Base-by-base conservation (phyloP, 2,329 filamentous ascomycete species). In the Colletotrichum sp. region DNA sequence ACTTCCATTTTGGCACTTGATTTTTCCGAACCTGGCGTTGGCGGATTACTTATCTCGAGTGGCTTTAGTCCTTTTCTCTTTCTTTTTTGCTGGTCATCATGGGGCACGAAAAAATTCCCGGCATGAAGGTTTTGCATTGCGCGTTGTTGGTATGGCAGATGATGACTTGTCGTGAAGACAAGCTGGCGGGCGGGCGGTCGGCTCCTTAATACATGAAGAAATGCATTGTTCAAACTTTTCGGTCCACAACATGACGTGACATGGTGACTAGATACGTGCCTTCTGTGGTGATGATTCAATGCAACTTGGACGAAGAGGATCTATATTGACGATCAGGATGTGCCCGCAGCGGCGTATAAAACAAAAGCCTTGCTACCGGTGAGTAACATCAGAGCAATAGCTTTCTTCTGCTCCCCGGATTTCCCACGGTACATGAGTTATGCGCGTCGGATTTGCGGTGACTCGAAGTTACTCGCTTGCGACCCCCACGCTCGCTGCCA, bases 171-270 rank as follows among this genome's bases (percentile, higher is more conserved):
- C 76, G 32, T 34, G 65, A 26, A 38, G 55, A 73, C 75, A 76
- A 72, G 68, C 58, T 61, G 73, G 69, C 43, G 61, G 76, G 43
- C 55, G 65, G 48, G 73, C 43, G 65, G 76, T 55, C 60, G 69
- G 55, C 67, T 77, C 72, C 55, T 72, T 77, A 77, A 77, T 77
- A 77, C 66, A 76, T 74, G 76, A 77, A 71, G 76, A 77, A 67
- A 77, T 64, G 66, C 74, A 77, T 64, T 66, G 32, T 73, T 55
- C 21, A 61, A 30, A n/a, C 16, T 52, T 28, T 10, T 15, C 21
- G 21, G 26, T 32, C 30, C 5, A 32, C 43, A 52, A 52, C 43
- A 52, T 21, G 10, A 21, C n/a, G 43, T 61, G 26, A 30, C 8
- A 30, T 32, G 5, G 21, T 61, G 32, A 61, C 58, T 34, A 34